phyloP scores from a whole-genome alignment of 805 yeast species.

The Kuraishia cidri region DNA sequence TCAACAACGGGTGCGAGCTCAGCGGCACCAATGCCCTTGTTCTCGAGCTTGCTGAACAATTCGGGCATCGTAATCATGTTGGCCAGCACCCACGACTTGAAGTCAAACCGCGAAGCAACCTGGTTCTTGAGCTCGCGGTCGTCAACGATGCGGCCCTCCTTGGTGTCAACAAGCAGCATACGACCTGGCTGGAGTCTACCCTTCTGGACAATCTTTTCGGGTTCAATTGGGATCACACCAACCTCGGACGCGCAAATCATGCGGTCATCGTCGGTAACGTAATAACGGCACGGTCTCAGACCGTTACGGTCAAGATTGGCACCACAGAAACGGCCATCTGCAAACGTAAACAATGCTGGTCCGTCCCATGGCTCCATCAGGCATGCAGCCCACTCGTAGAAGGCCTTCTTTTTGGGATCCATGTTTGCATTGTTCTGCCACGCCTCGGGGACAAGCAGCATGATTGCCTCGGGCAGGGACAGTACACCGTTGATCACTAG shows the following conservation, averaged over 20 bases:
- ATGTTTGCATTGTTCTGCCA: slow-evolving; percentile 85
- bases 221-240: slow-evolving; percentile 88
- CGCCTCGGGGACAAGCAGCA: slow-evolving; percentile 96
- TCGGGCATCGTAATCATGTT: slow-evolving; percentile 81
- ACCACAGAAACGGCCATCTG: slow-evolving; percentile 97
- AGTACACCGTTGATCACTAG: slow-evolving; percentile 86
- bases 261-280: slow-evolving; percentile 88
- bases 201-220: slow-evolving; percentile 75
- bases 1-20: slow-evolving; percentile 15
- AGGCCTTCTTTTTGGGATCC: slow-evolving; percentile 89
- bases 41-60: slow-evolving; percentile 48
- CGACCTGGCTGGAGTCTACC: slow-evolving; percentile 96
- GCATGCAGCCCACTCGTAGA: slow-evolving; percentile 99
- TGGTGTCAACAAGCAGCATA: slow-evolving; percentile 90
- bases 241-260: slow-evolving; percentile 98
- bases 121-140: slow-evolving; percentile 78
- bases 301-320: slow-evolving; percentile 98
- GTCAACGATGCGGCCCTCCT: slow-evolving; percentile 87
- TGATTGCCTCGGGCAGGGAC: slow-evolving; percentile 92
- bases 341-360: slow-evolving; percentile 93
- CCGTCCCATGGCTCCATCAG: slow-evolving; percentile 99
- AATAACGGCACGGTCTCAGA: slow-evolving; percentile 95
- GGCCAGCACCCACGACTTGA: slow-evolving; percentile 87
- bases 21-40: slow-evolving; percentile 21
- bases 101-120: slow-evolving; percentile 79